phyloP scores from a whole-genome alignment of 768 basidiomycete genomes.

The Baorangia bicolor region DNA sequence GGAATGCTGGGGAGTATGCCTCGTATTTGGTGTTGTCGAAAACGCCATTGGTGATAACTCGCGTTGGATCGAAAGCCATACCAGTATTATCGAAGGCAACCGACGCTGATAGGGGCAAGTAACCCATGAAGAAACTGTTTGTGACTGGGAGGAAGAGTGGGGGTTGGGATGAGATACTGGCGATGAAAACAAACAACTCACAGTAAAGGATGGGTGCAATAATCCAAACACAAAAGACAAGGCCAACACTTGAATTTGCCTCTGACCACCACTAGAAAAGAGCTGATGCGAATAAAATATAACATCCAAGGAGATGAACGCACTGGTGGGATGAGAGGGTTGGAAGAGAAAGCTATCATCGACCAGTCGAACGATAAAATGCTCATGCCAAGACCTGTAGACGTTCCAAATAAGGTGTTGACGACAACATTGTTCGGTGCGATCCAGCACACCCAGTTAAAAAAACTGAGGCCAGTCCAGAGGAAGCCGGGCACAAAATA shows the following conservation, averaged over 20 bases:
- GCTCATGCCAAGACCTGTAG: constrained; percentile 78
- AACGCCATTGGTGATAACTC: constrained; percentile 57
- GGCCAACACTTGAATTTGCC: constrained; percentile 63
- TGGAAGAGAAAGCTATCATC: constrained; percentile 72
- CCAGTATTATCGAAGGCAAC: constrained; percentile 77
- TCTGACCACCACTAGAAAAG: constrained; percentile 77
- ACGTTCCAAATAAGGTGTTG: constrained; percentile 71
- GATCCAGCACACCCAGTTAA: constrained; percentile 94
- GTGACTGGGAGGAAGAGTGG: constrained; percentile 47
- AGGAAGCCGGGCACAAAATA: constrained; percentile 85
- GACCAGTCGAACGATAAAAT: constrained; percentile 85
- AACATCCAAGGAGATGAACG: constrained; percentile 25
- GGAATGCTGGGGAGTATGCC: constrained; percentile 78
- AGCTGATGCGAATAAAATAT: constrained; percentile 5
- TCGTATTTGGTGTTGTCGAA: constrained; percentile 69
- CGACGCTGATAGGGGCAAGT: constrained; percentile 71
- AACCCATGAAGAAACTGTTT: constrained; percentile 65
- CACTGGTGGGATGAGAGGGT: constrained; percentile 80
- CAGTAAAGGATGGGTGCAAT: constrained; percentile 72
- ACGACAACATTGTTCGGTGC: constrained; percentile 71
- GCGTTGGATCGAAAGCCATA: constrained; percentile 55
- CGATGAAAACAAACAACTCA: constrained; percentile 36
- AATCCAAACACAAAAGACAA: constrained; percentile 76
- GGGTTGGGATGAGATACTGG: not conserved
- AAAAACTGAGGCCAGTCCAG: constrained; percentile 80